These are phyloP conservation scores for Pseudogymnoascus sp. DNA, from an alignment of 2,329 filamentous ascomycete genomes.

Conservation along the genomic window DNA sequence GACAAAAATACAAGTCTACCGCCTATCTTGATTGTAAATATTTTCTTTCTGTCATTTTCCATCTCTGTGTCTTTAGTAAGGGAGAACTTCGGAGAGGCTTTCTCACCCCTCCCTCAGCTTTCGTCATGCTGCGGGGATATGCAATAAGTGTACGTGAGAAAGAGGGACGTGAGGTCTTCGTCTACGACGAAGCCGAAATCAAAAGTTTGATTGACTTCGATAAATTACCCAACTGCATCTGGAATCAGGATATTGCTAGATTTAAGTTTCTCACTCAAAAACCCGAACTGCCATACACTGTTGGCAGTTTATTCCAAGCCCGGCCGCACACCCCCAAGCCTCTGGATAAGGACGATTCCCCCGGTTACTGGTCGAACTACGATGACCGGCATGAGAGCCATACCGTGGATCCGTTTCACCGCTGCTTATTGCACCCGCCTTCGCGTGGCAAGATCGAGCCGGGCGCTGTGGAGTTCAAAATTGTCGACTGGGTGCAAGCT, in stretches of 20 bases:
- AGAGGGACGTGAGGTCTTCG: too few species aligned
- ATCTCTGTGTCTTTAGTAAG: neutral
- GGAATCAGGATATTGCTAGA: too few species aligned
- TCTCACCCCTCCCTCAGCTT: neutral
- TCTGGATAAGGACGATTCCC: too few species aligned
- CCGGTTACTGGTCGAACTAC: too few species aligned
- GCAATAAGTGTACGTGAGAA: too few species aligned
- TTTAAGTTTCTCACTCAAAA: too few species aligned
- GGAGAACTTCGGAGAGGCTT: neutral
- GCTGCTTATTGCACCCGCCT: neutral
- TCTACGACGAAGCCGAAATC: too few species aligned
- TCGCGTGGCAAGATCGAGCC: neutral
- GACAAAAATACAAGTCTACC: neutral
- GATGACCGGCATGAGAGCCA: neutral
- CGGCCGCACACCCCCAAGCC: neutral
- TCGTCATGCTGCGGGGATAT: neutral
- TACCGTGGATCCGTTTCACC: neutral
- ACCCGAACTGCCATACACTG: too few species aligned
- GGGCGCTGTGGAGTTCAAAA: neutral
- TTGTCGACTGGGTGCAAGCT: neutral
- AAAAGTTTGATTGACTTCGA: too few species aligned
- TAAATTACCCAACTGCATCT: too few species aligned
- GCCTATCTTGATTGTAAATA: neutral
- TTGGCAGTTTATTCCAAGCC: too few species aligned
- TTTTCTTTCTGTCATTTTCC: neutral